Base-by-base conservation (phyloP, 2,329 filamentous ascomycete species). In the Capronia americana region DNA sequence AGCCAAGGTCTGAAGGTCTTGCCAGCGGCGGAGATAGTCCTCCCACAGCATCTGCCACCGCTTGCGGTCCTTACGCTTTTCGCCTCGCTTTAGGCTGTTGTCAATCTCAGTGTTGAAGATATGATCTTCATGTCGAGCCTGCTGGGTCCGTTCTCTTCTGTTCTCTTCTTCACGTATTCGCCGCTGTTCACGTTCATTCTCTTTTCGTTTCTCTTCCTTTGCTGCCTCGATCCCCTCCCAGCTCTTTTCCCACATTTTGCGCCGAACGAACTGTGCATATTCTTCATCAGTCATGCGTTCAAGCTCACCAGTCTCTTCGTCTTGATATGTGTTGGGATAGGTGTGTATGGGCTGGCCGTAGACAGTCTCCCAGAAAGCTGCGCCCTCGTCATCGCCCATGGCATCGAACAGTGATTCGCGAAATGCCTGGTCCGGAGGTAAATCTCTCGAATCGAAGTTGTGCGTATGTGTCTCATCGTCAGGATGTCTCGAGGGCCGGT, bases 351-450 rank as follows among this genome's bases (percentile, higher is more conserved):
- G 94, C 77, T 98, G 94, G 0, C 93, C 93, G 79, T 98, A 99
- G n/a, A 99, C 92, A 17, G 88, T 87, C 77, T 97, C 90, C 95
- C 95, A 99, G 81, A 95, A 99, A 7, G 88, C 87, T 1, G 95
- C 95, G 55, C 94, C 95, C 79, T 99, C 95, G 75, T 98, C 94
- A 78, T 99, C 95, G 44, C 93, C 94, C 79, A 99, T 90, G 34
- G 95, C 95, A 77, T 99, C 95, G 80, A 98, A 98, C 4, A 99
- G 88, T 0, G 93, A 97, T 77, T 96, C 92, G 32, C 92, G 89
- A 77, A 99, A 99, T 0, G 94, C 92, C 0, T 85, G 83, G 48
- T 92, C 89, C 0, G 92, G 85, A 71, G 90, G 87, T 17, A 91
- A 81, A 0, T 70, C 62, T n/a, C 71, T 66, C 11, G 63, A 57